These are phyloP conservation scores for Nitzschia sp. DNA, from an alignment of 108 stramenopile genomes.

Conservation along the genomic window DNA sequence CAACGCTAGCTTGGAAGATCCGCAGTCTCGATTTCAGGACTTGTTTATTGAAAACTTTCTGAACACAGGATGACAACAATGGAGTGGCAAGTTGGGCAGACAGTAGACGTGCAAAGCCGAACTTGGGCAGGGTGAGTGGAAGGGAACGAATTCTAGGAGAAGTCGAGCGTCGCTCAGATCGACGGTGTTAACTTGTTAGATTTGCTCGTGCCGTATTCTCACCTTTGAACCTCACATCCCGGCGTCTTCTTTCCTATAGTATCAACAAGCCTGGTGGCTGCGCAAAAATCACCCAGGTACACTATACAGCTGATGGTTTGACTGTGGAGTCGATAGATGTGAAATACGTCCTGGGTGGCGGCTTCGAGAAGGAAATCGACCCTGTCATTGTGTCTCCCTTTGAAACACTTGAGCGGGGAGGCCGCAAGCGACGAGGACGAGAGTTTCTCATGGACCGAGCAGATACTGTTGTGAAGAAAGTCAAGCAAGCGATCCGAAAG, in stretches of 20 bases:
- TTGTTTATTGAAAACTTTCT: no score
- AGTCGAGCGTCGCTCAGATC: no score
- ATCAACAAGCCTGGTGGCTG: slow-evolving; percentile 55
- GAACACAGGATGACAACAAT: slow-evolving; percentile 11
- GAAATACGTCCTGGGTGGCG: slow-evolving; percentile 40
- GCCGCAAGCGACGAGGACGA: slow-evolving; percentile 36
- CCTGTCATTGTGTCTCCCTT: slow-evolving; percentile 32
- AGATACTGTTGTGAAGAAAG: slow-evolving; percentile 17
- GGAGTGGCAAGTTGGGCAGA: slow-evolving; percentile 37
- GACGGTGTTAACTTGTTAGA: neutral
- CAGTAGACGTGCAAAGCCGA: slow-evolving; percentile 36
- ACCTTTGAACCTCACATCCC: neutral
- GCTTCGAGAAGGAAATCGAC: slow-evolving; percentile 36
- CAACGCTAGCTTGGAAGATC: no score
- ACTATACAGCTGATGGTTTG: slow-evolving; percentile 18
- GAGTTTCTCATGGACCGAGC: slow-evolving; percentile 33
- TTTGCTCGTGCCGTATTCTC: neutral
- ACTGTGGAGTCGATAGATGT: slow-evolving; percentile 44
- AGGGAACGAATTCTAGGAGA: no score
- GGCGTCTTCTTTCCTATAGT: neutral
- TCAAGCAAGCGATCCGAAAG: slow-evolving; percentile 5
- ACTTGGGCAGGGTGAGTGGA: slow-evolving; percentile 42
- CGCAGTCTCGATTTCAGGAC: no score
- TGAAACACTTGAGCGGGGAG: slow-evolving; percentile 28
- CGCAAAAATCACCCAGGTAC: slow-evolving; percentile 35